Percentiles rank a stretch among this genome's conserved stretches.
phyloP scores from a whole-genome alignment of 139 green algal species.

The Trebouxia sp. region DNA sequence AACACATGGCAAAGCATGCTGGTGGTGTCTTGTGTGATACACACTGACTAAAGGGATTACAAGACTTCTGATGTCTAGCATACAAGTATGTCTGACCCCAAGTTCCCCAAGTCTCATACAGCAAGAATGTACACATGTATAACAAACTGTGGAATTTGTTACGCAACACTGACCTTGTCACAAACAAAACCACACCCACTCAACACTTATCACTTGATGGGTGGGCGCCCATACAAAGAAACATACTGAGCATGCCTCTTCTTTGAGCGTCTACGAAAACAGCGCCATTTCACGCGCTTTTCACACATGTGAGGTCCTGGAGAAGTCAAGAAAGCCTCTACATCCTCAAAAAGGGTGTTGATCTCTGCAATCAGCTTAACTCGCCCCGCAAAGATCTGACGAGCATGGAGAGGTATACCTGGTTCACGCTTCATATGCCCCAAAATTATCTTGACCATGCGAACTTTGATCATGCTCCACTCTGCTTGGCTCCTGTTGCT shows the following conservation, averaged over 20 bases:
- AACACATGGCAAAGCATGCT: constrained; percentile 3
- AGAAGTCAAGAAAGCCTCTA: constrained; percentile 5
- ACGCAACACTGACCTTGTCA: background rate
- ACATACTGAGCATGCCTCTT: constrained; percentile 21
- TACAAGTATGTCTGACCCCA: background rate
- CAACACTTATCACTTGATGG: background rate
- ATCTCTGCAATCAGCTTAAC: constrained; percentile 25
- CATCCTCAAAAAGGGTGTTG: constrained; percentile 25
- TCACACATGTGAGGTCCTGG: background rate
- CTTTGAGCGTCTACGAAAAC: constrained; percentile 21
- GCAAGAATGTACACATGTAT: background rate
- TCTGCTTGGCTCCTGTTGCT: constrained; percentile 18
- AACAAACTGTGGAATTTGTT: too few relatives aligned
- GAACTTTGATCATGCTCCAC: background rate
- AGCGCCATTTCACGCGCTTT: constrained; percentile 16
- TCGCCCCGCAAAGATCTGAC: background rate
- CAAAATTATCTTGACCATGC: constrained; percentile 23
- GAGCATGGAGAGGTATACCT: constrained; percentile 1
- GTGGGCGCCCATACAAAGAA: constrained; percentile 24
- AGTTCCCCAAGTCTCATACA: background rate
- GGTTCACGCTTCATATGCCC: background rate
- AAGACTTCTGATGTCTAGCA: background rate
- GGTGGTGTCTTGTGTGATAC: constrained; percentile 8
- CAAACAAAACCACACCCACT: background rate
- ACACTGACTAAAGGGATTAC: background rate